phyloP scores from a whole-genome alignment of 768 basidiomycete species.

The Thelephora aurantiotincta region DNA sequence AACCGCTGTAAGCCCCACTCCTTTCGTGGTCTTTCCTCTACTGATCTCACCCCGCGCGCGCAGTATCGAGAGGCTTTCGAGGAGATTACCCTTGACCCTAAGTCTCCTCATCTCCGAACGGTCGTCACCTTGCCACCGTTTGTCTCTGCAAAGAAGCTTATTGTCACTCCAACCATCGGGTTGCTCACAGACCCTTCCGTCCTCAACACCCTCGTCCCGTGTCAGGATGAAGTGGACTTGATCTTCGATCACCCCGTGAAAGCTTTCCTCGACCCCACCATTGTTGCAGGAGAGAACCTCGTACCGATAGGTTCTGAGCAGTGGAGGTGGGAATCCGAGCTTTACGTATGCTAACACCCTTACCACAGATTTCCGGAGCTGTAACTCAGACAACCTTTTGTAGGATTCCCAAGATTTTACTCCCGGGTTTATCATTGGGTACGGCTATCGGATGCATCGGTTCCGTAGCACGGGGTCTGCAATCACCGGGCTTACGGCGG shows the following conservation, averaged over 20 bases:
- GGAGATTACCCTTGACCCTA: conserved; percentile 60
- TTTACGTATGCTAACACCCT: conserved; percentile 38
- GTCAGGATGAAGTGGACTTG: conserved; percentile 53
- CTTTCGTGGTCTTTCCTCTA: background rate
- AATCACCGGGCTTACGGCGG: conserved; percentile 72
- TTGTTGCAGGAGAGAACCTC: conserved; percentile 32
- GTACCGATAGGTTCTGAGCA: conserved; percentile 46
- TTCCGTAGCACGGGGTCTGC: conserved; percentile 68
- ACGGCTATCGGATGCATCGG: conserved; percentile 69
- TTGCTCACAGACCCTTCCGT: conserved; percentile 41
- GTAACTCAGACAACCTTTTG: background rate
- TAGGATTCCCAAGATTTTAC: conserved; percentile 45
- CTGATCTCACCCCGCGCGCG: conserved; percentile 1
- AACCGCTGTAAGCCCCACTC: conserved; percentile 52
- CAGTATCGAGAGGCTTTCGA: conserved; percentile 78
- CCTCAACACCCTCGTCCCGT: conserved; percentile 37
- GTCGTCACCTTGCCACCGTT: conserved; percentile 53
- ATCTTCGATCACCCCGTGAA: conserved; percentile 76
- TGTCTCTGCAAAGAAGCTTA: conserved; percentile 47
- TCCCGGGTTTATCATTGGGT: conserved; percentile 31
- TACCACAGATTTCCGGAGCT: background rate
- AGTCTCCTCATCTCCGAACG: conserved; percentile 40
- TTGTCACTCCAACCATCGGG: conserved; percentile 74
- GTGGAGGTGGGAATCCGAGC: conserved; percentile 68
- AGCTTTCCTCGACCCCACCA: conserved; percentile 48